These are phyloP conservation scores for Coemansia sp. DNA, from an alignment of 192 early-diverging fungal species.

Conservation along the genomic window DNA sequence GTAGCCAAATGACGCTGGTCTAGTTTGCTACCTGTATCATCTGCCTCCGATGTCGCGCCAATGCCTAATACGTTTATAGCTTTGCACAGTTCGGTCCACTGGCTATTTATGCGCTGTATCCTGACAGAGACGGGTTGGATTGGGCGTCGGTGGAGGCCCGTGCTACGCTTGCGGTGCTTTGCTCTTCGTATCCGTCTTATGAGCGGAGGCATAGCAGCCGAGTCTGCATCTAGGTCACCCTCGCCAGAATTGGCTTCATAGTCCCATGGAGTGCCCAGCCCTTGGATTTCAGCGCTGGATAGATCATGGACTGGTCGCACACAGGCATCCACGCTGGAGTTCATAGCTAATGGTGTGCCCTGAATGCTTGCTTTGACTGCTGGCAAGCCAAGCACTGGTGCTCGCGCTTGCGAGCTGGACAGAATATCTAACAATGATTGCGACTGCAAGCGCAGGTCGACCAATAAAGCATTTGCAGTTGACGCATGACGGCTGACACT, in stretches of 20 bases:
- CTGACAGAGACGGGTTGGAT: slow-evolving; percentile 22
- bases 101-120: slow-evolving; percentile 14
- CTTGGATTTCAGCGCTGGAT: no score
- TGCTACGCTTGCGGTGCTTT: not conserved
- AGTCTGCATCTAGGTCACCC: not conserved
- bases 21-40: not conserved
- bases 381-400: not conserved
- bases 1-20: not conserved
- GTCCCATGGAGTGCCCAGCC: no score
- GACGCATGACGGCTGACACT: slow-evolving; percentile 18
- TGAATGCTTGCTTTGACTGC: no score
- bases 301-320: no score
- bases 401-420: slow-evolving; percentile 21
- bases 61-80: slow-evolving; percentile 8
- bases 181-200: not conserved
- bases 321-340: no score
- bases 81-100: slow-evolving; percentile 14
- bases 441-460: slow-evolving; percentile 29
- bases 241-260: not conserved
- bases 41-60: not conserved
- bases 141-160: slow-evolving; percentile 7
- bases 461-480: slow-evolving; percentile 10
- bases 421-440: slow-evolving; percentile 13
- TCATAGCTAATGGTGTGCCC: no score
- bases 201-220: not conserved